Percentiles rank a stretch among this genome's conserved stretches.
Conservation (phyloP, 1,139 yeast species). For the Pichia sp. region DNA sequence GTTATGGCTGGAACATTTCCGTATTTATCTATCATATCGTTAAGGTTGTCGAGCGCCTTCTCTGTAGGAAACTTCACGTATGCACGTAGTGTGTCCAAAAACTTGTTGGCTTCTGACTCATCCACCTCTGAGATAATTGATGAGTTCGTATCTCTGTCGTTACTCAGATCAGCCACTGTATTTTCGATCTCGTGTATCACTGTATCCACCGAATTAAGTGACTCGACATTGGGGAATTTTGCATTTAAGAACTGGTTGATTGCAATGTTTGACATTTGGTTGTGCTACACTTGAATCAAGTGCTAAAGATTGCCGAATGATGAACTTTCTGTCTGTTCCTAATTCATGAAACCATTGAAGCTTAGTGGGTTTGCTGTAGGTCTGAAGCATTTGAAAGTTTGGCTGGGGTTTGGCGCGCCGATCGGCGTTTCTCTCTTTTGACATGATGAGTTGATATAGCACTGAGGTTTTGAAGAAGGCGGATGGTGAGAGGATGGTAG, state of each 20-base stretch:
- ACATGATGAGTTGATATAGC: no score
- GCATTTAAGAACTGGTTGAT: constrained; percentile 10
- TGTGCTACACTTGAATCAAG: not conserved
- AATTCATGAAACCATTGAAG: not conserved
- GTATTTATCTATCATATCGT: constrained; percentile 7
- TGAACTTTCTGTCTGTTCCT: no score
- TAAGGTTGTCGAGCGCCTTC: not conserved
- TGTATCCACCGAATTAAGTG: constrained; percentile 11
- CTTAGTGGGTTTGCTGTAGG: no score
- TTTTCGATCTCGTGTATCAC: constrained; percentile 9
- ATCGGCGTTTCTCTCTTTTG: not conserved
- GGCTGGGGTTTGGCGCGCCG: not conserved
- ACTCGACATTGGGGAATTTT: constrained; percentile 13
- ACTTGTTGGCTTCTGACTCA: not conserved
- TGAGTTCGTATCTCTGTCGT: not conserved
- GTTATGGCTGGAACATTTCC: constrained; percentile 16
- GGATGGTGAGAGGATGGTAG: no score
- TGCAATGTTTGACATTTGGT: not conserved
- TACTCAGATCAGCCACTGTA: not conserved
- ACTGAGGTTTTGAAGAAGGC: no score
- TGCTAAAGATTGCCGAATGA: no score
- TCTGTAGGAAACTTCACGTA: constrained; percentile 2
- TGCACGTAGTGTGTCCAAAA: constrained; percentile 4
- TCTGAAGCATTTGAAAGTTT: no score
- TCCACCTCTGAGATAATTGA: not conserved